Percentiles rank a stretch among this genome's conserved stretches.
Conservation (phyloP, 257 asterid genomes). For the Misopates orontium region DNA sequence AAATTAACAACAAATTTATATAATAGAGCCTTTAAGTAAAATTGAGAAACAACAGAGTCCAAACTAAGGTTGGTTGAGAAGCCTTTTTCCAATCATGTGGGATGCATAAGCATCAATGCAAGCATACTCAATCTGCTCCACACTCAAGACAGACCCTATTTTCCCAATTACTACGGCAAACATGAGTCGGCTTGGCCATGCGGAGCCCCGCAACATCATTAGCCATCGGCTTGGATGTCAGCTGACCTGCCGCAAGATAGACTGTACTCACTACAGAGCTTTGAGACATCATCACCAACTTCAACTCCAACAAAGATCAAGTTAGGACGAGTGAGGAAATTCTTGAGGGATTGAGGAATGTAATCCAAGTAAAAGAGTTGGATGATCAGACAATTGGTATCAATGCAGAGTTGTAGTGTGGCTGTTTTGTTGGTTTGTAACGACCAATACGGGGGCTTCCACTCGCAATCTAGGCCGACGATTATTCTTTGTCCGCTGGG, state of each 20-base stretch:
- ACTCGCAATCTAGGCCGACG: slow-evolving; percentile 32
- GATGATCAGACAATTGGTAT: slow-evolving; percentile 21
- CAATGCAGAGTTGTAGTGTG: slow-evolving; percentile 28
- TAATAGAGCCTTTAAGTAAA: too few species aligned
- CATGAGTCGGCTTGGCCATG: slow-evolving; percentile 32
- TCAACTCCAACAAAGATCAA: slow-evolving; percentile 31
- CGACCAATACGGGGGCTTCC: slow-evolving; percentile 10
- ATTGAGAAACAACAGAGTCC: neutral
- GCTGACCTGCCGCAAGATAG: slow-evolving; percentile 9
- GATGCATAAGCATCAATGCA: slow-evolving; percentile 35
- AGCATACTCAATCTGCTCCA: slow-evolving; percentile 36
- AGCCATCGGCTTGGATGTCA: slow-evolving; percentile 28
- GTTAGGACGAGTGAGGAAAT: neutral
- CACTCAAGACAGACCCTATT: neutral
- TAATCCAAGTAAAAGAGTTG: slow-evolving; percentile 21
- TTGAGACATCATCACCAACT: slow-evolving; percentile 26
- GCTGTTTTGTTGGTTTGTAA: slow-evolving; percentile 25
- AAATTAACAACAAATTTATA: too few species aligned
- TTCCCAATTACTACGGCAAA: slow-evolving; percentile 33
- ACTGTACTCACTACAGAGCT: slow-evolving; percentile 26
- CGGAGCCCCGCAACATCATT: slow-evolving; percentile 16
- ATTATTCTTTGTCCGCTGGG: slow-evolving; percentile 12
- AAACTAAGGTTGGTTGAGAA: neutral
- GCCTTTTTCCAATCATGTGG: slow-evolving; percentile 19
- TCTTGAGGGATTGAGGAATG: slow-evolving; percentile 10